Evolutionary conservation across 768 basidiomycete species (phyloP), one percentile per base, ranked within the genome.

Genomic region (Sarcodon aspratus): DNA sequence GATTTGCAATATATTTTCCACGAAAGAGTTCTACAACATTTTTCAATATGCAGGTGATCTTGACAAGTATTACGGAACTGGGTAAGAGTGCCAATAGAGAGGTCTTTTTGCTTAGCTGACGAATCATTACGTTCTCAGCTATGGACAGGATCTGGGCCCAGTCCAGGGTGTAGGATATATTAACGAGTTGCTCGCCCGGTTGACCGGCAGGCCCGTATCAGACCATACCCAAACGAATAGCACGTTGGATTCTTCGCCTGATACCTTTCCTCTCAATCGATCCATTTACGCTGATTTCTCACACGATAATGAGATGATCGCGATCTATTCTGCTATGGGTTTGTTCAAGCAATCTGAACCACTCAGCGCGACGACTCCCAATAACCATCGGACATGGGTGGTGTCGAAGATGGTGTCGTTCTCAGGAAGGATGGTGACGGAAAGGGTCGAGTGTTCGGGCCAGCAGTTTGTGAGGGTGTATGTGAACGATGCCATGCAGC

Each of bases 161-260:
- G 78, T 89, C 7, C 86, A 88, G 59, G 88, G 89, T 33, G 81
- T 92, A 3, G 92, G 91, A 6, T 95, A 86, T 60, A 70, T 87
- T 58, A 92, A 91, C 60, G 91, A 94, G 65, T 75, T 95, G n/a
- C 61, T 94, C 17, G 86, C 88, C 0, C 78, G 93, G 9, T 71
- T 95, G 38, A 86, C 82, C 0, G 70, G 71, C 12, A 63, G 60
- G 12, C 75, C 79, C 1, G 83, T 88, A 31, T 60, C 60, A 36
- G 87, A 90, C 62, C 58, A 72, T 52, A 90, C 87, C 0, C 82
- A 85, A 55, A 86, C 84, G 2, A 92, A 92, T 63, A 63, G 63
- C 9, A 91, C 88, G 0, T 72, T 93, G 32, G 17, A 85, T 58
- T 56, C 67, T 0, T 70, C 73, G 4, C 76, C 78, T 0, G 55